phyloP scores from a whole-genome alignment of 176 grass and related monocot species.

The Pharus latifolius region DNA sequence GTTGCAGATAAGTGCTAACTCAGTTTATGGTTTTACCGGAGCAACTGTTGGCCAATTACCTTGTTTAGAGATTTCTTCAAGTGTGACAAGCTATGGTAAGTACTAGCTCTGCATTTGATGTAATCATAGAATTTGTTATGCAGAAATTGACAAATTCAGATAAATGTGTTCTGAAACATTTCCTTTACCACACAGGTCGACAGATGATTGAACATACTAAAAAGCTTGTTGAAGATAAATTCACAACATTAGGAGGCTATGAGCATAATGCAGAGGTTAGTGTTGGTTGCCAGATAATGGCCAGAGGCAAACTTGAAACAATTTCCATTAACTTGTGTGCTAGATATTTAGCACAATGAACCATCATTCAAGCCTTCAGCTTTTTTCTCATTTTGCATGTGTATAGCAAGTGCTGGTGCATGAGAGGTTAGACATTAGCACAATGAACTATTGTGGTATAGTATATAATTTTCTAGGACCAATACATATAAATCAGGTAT shows the following conservation, averaged over 20 bases:
- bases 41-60: conserved; percentile 90
- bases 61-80: conserved; percentile 98
- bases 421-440: too few species aligned
- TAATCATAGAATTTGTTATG: not conserved
- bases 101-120: not conserved
- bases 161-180: conserved; percentile 4
- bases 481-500: too few species aligned
- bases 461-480: too few species aligned
- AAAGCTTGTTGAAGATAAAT: conserved; percentile 96
- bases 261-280: conserved; percentile 93
- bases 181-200: conserved; percentile 45
- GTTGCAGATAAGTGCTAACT: conserved; percentile 91
- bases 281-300: not conserved
- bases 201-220: conserved; percentile 99
- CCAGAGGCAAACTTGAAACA: too few species aligned
- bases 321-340: not conserved
- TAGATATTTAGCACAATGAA: not conserved
- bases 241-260: conserved; percentile 73
- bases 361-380: not conserved
- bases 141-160: not conserved
- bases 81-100: conserved; percentile 96
- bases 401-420: too few species aligned
- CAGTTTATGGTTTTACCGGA: conserved; percentile 99
- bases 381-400: not conserved
- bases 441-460: too few species aligned